Percentiles rank a stretch among this genome's conserved stretches.
Conservation (phyloP, 345 rosid genomes). For the Mangifera indica region DNA sequence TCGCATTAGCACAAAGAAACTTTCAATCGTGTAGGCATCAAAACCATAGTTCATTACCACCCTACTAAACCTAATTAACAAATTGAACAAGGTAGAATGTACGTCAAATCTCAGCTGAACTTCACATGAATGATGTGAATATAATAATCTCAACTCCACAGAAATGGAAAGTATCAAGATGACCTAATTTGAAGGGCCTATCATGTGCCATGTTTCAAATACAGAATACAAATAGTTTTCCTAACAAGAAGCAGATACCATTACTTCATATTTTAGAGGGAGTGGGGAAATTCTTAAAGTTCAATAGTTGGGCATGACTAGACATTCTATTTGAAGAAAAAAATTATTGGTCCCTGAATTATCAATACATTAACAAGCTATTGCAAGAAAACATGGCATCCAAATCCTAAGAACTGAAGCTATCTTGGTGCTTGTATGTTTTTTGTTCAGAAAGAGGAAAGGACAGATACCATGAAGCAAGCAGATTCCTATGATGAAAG, state of each 20-base stretch:
- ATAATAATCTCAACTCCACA: neutral
- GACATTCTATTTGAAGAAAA: neutral
- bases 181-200: neutral
- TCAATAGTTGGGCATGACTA: neutral
- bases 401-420: neutral
- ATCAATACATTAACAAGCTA: neutral
- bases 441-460: slow-evolving; percentile 4
- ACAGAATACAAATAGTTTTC: neutral
- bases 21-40: neutral
- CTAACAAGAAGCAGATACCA: neutral
- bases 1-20: neutral
- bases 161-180: neutral
- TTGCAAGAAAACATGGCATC: neutral
- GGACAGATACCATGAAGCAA: slow-evolving; percentile 75
- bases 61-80: slow-evolving; percentile 4
- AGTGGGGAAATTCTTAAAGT: no score
- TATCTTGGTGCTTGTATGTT: neutral
- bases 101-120: neutral
- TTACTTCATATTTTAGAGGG: no score
- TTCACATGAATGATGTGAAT: neutral
- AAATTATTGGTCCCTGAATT: neutral
- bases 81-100: neutral
- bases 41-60: slow-evolving; percentile 1
- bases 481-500: slow-evolving; percentile 71
- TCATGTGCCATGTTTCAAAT: neutral